Percentiles rank a stretch among this genome's conserved stretches.
These are phyloP conservation scores for Nematodospora valgi DNA, from an alignment of 805 yeast species.

Conservation along the genomic window DNA sequence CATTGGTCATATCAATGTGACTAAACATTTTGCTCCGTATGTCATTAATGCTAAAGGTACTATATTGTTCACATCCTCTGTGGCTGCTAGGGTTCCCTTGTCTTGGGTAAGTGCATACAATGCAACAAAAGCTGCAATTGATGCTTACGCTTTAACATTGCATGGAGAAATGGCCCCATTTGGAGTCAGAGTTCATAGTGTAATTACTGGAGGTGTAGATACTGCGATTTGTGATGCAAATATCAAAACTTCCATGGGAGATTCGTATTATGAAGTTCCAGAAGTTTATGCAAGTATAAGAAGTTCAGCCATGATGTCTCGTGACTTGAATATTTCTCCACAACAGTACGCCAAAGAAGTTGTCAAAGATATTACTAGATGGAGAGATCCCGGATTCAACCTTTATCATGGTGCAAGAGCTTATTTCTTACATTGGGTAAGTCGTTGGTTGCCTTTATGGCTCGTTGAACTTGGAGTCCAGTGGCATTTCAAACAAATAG, in stretches of 20 bases:
- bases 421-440: conserved; percentile 14
- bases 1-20: conserved; percentile 32
- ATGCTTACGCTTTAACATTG: conserved; percentile 27
- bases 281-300: conserved; percentile 18
- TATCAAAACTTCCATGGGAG: conserved; percentile 6
- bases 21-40: conserved; percentile 29
- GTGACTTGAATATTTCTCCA: conserved; percentile 18
- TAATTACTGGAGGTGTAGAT: conserved; percentile 37
- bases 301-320: conserved; percentile 20
- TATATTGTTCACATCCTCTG: conserved; percentile 34
- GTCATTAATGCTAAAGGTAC: conserved; percentile 31
- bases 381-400: conserved; percentile 23
- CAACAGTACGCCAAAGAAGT: conserved; percentile 24
- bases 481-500: conserved; percentile 22
- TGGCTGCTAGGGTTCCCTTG: conserved; percentile 26
- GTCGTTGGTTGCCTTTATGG: conserved; percentile 23
- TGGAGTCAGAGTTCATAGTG: conserved; percentile 35
- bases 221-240: conserved; percentile 26
- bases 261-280: conserved; percentile 19
- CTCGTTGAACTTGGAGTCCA: conserved; percentile 18
- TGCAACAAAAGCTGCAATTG: conserved; percentile 38
- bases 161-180: conserved; percentile 30
- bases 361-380: conserved; percentile 15
- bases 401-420: conserved; percentile 26
- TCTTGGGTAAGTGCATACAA: conserved; percentile 31